phyloP scores from a whole-genome alignment of 495 filamentous ascomycete species.

The Amphirosellinia nigrospora region DNA sequence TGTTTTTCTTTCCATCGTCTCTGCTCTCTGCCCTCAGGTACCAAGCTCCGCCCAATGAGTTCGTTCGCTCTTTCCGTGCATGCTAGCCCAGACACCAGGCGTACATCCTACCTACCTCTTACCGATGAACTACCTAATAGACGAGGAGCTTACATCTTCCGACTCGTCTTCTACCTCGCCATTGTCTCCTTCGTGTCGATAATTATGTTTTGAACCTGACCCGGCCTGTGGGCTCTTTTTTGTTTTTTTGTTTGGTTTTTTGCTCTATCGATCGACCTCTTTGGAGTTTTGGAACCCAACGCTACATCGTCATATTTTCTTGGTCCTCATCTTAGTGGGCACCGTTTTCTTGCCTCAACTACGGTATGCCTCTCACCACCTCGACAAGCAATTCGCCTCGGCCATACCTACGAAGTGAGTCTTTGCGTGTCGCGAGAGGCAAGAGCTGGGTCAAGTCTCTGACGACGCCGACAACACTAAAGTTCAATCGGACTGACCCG shows the following conservation, averaged over 20 bases:
- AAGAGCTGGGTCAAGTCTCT: conserved; percentile 42
- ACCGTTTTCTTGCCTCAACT: conserved; percentile 28
- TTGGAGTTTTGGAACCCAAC: conserved; percentile 45
- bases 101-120: conserved; percentile 29
- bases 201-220: conserved; percentile 44
- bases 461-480: conserved; percentile 34
- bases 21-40: conserved; percentile 22
- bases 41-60: conserved; percentile 25
- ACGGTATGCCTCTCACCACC: conserved; percentile 39
- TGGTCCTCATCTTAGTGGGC: conserved; percentile 43
- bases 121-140: conserved; percentile 36
- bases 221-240: conserved; percentile 28
- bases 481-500: conserved; percentile 39
- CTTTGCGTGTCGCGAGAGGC: conserved; percentile 41
- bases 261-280: conserved; percentile 30
- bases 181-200: conserved; percentile 37
- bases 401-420: conserved; percentile 41
- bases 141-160: conserved; percentile 31
- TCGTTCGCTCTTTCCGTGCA: conserved; percentile 32
- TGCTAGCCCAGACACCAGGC: conserved; percentile 14
- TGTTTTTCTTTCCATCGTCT: conserved; percentile 10
- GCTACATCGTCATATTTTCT: conserved; percentile 46
- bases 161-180: conserved; percentile 31
- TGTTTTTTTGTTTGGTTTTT: conserved; percentile 23
- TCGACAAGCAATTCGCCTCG: conserved; percentile 34